A percentile compares a stretch with the other conserved stretches of the same genome.
Evolutionary conservation across 371 early-diverging fungal species (phyloP).

Genomic region (Lichtheimia hyalospora): DNA sequence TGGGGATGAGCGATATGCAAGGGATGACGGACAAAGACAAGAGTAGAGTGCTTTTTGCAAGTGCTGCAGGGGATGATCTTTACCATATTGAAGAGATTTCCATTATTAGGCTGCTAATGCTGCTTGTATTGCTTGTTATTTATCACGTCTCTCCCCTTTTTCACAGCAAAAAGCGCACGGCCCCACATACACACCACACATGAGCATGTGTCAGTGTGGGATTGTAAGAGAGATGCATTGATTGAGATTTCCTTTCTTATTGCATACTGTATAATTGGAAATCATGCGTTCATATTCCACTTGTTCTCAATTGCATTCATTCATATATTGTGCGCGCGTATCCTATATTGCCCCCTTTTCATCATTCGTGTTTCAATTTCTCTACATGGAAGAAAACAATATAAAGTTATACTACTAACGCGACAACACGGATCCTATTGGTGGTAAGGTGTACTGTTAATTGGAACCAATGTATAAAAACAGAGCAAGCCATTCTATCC

Average conservation of each 20-base stretch:
- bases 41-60: not conserved
- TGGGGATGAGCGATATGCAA: not conserved
- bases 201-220: not conserved
- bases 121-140: not conserved
- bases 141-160: not conserved
- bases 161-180: not conserved
- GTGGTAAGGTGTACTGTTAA: no score
- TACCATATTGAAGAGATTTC: not conserved
- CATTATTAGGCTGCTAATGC: not conserved
- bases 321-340: no score
- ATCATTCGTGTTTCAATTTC: no score
- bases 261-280: not conserved
- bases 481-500: no score
- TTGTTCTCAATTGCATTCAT: not conserved
- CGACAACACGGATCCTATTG: no score
- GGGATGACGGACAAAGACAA: not conserved
- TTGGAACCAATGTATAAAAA: no score
- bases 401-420: no score
- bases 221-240: not conserved
- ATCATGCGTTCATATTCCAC: not conserved
- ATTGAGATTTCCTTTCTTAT: not conserved
- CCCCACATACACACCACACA: not conserved
- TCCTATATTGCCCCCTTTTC: no score
- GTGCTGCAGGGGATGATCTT: conserved; percentile 1
- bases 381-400: no score